Evolutionary conservation across 2,329 filamentous ascomycete genomes (phyloP).

Genomic region (Cordyceps javanica): DNA sequence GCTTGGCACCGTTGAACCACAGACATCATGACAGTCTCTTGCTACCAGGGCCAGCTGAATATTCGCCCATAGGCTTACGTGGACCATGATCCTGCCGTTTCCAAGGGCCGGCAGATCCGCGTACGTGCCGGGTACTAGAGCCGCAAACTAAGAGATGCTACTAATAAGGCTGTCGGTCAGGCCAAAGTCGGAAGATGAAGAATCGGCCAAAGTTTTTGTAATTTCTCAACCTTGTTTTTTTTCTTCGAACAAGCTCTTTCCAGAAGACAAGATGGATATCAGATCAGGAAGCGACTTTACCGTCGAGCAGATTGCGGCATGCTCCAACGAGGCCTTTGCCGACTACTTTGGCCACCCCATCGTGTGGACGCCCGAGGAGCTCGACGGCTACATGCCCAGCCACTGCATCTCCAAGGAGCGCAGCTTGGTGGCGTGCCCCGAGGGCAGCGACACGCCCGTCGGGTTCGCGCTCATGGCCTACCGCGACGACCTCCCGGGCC

Average conservation of each 20-base stretch:
- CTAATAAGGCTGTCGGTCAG: neutral
- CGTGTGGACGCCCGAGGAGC: conserved; percentile 6
- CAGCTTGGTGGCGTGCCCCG: conserved; percentile 14
- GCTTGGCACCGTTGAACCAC: too few species aligned
- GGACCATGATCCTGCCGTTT: too few species aligned
- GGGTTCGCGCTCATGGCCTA: conserved; percentile 18
- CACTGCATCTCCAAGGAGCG: conserved; percentile 12
- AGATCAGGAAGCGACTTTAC: conserved; percentile 1
- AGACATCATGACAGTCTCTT: too few species aligned
- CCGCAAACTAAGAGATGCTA: neutral
- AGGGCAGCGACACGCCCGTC: conserved; percentile 11
- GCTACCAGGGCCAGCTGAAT: neutral
- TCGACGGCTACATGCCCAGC: conserved; percentile 1
- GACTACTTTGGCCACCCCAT: conserved; percentile 15
- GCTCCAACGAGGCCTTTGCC: conserved; percentile 16
- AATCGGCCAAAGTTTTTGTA: too few species aligned
- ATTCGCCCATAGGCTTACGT: neutral
- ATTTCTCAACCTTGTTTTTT: too few species aligned
- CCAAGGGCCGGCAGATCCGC: too few species aligned
- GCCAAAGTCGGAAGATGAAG: neutral
- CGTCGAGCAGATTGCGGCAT: conserved; percentile 7
- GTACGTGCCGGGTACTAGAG: conserved; percentile 1
- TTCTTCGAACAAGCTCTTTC: too few species aligned
- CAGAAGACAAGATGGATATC: neutral
- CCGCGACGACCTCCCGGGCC: conserved; percentile 16